phyloP scores from a whole-genome alignment of 371 early-diverging fungal genomes.

The Mucor racemosus region DNA sequence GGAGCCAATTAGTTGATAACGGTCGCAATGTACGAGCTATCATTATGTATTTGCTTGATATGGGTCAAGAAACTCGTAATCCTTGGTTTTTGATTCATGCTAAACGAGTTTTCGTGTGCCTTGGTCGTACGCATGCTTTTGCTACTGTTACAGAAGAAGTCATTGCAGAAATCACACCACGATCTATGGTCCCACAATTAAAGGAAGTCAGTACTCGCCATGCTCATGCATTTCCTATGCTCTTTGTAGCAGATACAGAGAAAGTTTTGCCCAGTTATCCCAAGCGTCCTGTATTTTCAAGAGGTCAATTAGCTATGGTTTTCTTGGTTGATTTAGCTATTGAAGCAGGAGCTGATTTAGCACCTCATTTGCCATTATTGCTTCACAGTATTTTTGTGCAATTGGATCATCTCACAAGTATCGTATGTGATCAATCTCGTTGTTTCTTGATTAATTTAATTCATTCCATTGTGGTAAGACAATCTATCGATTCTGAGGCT shows the following conservation, averaged over 20 bases:
- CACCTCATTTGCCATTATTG: conserved; percentile 73
- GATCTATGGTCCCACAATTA: conserved; percentile 74
- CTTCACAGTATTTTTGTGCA: conserved; percentile 83
- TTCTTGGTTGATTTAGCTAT: conserved; percentile 82
- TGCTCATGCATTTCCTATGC: conserved; percentile 41
- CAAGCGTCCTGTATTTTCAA: conserved; percentile 76
- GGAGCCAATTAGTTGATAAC: conserved; percentile 81
- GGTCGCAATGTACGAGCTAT: conserved; percentile 71
- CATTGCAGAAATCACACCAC: conserved; percentile 73
- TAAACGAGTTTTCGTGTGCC: conserved; percentile 80
- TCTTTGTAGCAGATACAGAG: conserved; percentile 73
- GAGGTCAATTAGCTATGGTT: conserved; percentile 79
- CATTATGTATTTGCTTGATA: conserved; percentile 73
- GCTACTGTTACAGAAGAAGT: conserved; percentile 66
- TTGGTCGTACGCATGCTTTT: conserved; percentile 75
- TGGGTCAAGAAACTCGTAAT: conserved; percentile 78
- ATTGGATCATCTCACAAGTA: conserved; percentile 75
- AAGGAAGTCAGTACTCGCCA: conserved; percentile 55
- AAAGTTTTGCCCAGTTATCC: conserved; percentile 68
- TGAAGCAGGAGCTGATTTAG: conserved; percentile 74
- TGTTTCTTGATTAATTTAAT: conserved; percentile 82
- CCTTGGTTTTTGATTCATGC: conserved; percentile 80
- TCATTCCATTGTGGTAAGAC: conserved; percentile 69
- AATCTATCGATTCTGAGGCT: conserved; percentile 64
- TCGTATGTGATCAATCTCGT: conserved; percentile 82